Evolutionary conservation across 2,329 filamentous ascomycete species (phyloP).

Genomic region (Colletotrichum melonis): DNA sequence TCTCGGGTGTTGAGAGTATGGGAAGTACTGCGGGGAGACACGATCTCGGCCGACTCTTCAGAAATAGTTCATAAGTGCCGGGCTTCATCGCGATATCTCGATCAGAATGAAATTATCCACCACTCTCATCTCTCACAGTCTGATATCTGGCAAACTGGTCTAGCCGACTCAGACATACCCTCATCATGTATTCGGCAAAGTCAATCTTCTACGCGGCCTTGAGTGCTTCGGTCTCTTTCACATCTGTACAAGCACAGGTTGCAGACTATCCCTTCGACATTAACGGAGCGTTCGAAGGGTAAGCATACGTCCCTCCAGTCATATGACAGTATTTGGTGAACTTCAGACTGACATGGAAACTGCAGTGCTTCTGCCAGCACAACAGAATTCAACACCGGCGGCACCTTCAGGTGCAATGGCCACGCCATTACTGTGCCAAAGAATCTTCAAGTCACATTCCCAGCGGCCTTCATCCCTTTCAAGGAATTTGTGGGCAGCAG

Average conservation of each 20-base stretch:
- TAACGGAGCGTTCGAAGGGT: slow-evolving; percentile 33
- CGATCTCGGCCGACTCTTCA: neutral
- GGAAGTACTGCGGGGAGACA: neutral
- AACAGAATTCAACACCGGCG: slow-evolving; percentile 34
- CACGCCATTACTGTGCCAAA: slow-evolving; percentile 35
- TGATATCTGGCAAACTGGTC: neutral
- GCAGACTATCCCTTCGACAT: slow-evolving; percentile 31
- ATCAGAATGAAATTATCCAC: neutral
- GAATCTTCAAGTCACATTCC: slow-evolving; percentile 38
- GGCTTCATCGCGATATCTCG: neutral
- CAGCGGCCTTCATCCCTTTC: slow-evolving; percentile 36
- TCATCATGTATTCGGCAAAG: slow-evolving; percentile 15
- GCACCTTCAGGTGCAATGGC: slow-evolving; percentile 35
- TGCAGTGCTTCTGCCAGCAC: slow-evolving; percentile 28
- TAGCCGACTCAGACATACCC: neutral
- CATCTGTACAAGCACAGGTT: slow-evolving; percentile 3
- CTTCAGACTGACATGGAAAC: neutral
- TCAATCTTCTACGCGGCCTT: slow-evolving; percentile 16
- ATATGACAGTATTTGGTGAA: accelerated
- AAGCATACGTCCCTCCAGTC: neutral
- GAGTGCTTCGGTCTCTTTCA: neutral
- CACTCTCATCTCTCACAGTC: neutral
- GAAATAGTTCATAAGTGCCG: slow-evolving; percentile 1
- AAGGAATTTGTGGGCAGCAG: slow-evolving; percentile 35
- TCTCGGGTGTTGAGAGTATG: neutral